Base-by-base conservation (phyloP, 257 asterid genomes). In the Lycium ferocissimum region DNA sequence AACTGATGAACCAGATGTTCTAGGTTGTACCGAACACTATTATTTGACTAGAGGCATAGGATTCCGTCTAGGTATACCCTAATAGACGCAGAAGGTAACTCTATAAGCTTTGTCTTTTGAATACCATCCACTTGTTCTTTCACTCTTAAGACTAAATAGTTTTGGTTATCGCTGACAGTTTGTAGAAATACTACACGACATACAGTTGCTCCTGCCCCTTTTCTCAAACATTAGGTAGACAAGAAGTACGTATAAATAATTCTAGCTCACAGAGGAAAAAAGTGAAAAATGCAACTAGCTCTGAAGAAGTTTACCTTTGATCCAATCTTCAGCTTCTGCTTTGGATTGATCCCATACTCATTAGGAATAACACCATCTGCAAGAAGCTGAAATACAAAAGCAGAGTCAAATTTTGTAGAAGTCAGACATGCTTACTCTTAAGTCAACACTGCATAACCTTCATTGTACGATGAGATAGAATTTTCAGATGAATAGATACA, bases 281-380 rank as follows among this genome's bases (percentile, higher is more conserved):
- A 12, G 81, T 49, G 45, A 75, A 51, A 51, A 75, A 49, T 47
- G 62, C 62, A 51, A 75, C 9, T 75, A 51, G 45, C 67, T 53
- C 26, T 66, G 22, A 84, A 40, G 78, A 57, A 63, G 53, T 66
- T 80, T 85, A 95, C 99, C 93, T 95, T 93, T 5, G 99, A 95
- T 82, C 99, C 99, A 83, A 93, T 94, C 92, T 94, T 94, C 85
- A 95, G 85, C 87, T 93, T 95, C 86, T 94, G 98, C 88, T 75
- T 87, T 35, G 98, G 98, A 85, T 94, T 95, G 88, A 94, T 93
- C 81, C 98, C 98, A 82, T 94, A 95, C 88, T 94, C 99, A 75
- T 94, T 93, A 57, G 96, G 98, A 84, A 94, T 93, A 83, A 93
- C 98, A 80, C 98, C 97, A 85, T 92, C 99, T 85, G 98, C 98